Base-by-base conservation (phyloP, 345 rosid species). In the rapeseed (Brassica napus) region DNA sequence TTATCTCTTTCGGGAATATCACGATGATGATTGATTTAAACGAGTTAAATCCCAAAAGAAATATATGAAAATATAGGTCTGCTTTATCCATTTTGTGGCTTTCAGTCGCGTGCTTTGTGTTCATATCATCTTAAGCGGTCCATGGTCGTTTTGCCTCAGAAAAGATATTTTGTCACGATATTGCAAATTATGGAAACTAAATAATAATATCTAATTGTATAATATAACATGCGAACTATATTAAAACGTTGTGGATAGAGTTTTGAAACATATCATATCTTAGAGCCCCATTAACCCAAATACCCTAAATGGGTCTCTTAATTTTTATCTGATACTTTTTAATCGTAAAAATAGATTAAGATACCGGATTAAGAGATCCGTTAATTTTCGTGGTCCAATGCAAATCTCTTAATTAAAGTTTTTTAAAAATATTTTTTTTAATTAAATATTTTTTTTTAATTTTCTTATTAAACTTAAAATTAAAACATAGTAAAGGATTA, bases 51-150 rank as follows among this genome's bases (percentile, higher is more conserved):
- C 31, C 68, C 49, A 42, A 10, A 10, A 30, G 31, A 30, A 6
- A 15, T 1, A 68, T 8, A 63, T 3, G 4, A 30, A 54, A 54
- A 1, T 1, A 32, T 59, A 44, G 78, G 74, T 47, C 57, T 67
- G 6, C 68, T 47, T 74, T 79, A 79, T 79, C 82, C 75, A 62
- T 62, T 74, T 68, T 68, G 70, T 74, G 79, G 59, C 75, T 52
- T 54, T 54, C 60, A 16, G 2, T 7, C 60, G 18, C 21, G 60
- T 79, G 82, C 75, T 16, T 47, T 35, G 52, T 35, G 74, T 73
- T 69, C 75, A 54, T 79, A 74, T 61, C 66, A 74, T 79, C 79
- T 74, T 35, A 68, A 61, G 52, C 75, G 75, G 75, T 79, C 75
- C 82, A 69, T 79, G 66, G 21, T 73, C 47, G 31, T 35, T 79